phyloP scores from a whole-genome alignment of 2,329 filamentous ascomycete genomes.

The Coleophoma eucalyptorum region DNA sequence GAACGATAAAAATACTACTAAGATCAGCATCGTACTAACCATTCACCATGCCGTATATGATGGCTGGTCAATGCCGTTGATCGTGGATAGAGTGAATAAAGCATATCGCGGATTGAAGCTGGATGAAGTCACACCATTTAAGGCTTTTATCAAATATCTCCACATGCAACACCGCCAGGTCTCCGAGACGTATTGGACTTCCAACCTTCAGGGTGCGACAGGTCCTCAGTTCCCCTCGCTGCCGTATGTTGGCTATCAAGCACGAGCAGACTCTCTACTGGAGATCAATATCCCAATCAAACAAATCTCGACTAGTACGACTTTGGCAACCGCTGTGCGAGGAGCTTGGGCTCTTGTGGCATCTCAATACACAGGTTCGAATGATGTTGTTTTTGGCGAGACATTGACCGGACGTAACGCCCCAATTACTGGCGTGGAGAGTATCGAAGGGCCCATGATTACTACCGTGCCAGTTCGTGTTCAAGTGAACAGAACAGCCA shows the following conservation, averaged over 20 bases:
- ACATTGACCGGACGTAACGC: constrained; percentile 35
- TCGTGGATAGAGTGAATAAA: constrained; percentile 1
- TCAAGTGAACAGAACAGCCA: constrained; percentile 22
- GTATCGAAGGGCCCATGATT: constrained; percentile 37
- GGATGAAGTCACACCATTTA: not conserved
- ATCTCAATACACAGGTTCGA: constrained; percentile 29
- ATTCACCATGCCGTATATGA: constrained; percentile 57
- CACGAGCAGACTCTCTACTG: not conserved
- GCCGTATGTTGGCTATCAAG: not conserved
- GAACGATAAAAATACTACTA: not conserved
- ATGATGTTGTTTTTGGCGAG: constrained; percentile 37
- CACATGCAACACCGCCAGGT: constrained; percentile 30
- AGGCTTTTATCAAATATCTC: constrained; percentile 41
- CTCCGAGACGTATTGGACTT: constrained; percentile 2
- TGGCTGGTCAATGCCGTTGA: constrained; percentile 50
- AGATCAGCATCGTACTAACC: constrained; percentile 4
- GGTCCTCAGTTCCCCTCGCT: not conserved
- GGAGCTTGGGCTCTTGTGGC: constrained; percentile 34
- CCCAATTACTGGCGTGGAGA: constrained; percentile 30
- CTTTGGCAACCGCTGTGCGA: constrained; percentile 39
- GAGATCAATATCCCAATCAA: too few species aligned
- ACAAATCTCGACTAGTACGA: constrained; percentile 28
- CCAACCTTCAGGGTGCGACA: constrained; percentile 7
- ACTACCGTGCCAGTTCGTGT: constrained; percentile 36
- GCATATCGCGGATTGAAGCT: constrained; percentile 20